Percentiles rank a stretch among this genome's conserved stretches.
Evolutionary conservation across 306 rosid genomes (phyloP).

Genomic region (Styphnolobium japonicum): DNA sequence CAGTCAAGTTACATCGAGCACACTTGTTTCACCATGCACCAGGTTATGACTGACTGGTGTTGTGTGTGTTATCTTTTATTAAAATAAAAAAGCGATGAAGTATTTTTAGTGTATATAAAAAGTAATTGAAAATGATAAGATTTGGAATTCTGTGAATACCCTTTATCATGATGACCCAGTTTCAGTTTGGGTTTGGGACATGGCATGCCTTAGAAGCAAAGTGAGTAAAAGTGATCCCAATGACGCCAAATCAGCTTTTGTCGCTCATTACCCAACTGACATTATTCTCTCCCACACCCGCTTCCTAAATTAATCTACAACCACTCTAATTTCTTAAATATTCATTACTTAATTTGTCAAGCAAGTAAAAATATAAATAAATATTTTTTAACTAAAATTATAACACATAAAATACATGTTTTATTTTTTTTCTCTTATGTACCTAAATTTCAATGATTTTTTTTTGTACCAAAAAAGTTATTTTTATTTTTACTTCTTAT

Average conservation of each 20-base stretch:
- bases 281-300: conserved; percentile 44
- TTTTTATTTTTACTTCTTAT: no score
- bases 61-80: neutral
- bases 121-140: neutral
- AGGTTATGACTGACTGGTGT: neutral
- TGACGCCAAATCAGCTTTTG: conserved; percentile 61
- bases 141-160: neutral
- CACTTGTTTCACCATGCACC: neutral
- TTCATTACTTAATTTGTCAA: neutral
- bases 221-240: conserved; percentile 34
- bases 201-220: conserved; percentile 74
- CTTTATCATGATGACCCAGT: conserved; percentile 29
- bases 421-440: no score
- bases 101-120: neutral
- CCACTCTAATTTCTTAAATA: neutral
- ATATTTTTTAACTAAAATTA: neutral
- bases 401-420: no score
- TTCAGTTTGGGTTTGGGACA: conserved; percentile 30
- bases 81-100: neutral
- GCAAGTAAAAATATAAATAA: neutral
- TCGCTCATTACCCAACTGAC: conserved; percentile 42
- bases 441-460: no score
- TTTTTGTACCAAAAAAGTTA: no score
- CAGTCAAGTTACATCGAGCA: neutral
- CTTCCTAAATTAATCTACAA: neutral